Evolutionary conservation across 2,329 filamentous ascomycete species (phyloP).

Genomic region (Pyricularia sp.): DNA sequence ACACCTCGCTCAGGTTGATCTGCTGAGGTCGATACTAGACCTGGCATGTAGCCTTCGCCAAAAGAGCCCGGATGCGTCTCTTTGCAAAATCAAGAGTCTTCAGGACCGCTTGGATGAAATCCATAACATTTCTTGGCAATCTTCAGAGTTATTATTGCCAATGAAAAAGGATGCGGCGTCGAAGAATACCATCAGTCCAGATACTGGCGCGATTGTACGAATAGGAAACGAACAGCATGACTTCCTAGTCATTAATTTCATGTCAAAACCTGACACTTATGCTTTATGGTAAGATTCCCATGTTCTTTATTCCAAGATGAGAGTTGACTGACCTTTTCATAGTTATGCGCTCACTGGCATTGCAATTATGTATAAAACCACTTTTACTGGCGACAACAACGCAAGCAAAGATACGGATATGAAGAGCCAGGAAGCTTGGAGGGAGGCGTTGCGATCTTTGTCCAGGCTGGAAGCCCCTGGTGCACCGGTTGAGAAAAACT

Average conservation of each 20-base stretch:
- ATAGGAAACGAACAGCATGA: conserved; percentile 35
- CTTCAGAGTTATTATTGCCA: conserved; percentile 39
- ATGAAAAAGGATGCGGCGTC: conserved; percentile 37
- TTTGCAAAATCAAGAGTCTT: conserved; percentile 47
- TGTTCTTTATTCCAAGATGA: not conserved
- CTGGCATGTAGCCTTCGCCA: conserved; percentile 55
- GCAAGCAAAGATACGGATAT: not conserved
- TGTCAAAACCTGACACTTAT: conserved; percentile 46
- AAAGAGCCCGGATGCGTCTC: conserved; percentile 42
- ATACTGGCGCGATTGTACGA: conserved; percentile 41
- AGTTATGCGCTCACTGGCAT: conserved; percentile 45
- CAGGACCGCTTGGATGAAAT: conserved; percentile 49
- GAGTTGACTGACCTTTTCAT: conserved; percentile 6
- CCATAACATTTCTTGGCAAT: conserved; percentile 30
- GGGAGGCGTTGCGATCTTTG: conserved; percentile 19
- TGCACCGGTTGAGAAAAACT: conserved; percentile 21
- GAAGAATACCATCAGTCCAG: conserved; percentile 38
- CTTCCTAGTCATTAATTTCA: conserved; percentile 45
- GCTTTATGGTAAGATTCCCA: conserved; percentile 35
- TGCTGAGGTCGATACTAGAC: conserved; percentile 55
- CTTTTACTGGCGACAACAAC: conserved; percentile 23
- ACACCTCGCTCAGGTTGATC: conserved; percentile 51
- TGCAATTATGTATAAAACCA: conserved; percentile 23
- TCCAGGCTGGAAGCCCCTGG: not conserved
- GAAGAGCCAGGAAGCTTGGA: conserved; percentile 19